These are phyloP conservation scores for Heliophila coronopifolia DNA, from an alignment of 441 rosid genomes.

Conservation along the genomic window DNA sequence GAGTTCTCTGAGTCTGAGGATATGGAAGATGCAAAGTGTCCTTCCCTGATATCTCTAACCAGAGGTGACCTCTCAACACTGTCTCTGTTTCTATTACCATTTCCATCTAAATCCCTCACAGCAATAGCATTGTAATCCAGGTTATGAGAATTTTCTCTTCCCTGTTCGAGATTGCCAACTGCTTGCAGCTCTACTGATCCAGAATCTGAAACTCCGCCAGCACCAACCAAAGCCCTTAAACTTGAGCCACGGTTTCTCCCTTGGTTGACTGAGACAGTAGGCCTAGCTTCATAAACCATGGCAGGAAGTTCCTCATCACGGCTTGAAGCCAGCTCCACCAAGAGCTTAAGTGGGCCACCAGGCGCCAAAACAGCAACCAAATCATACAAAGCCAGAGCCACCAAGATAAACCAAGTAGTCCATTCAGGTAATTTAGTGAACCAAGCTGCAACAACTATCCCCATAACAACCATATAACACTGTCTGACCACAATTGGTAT, in stretches of 20 bases:
- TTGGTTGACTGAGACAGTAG: slow-evolving; percentile 40
- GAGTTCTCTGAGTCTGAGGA: slow-evolving; percentile 53
- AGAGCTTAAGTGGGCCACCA: slow-evolving; percentile 88
- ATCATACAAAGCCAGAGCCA: slow-evolving; percentile 85
- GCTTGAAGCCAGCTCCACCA: slow-evolving; percentile 82
- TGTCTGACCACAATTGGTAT: slow-evolving; percentile 73
- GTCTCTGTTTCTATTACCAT: slow-evolving; percentile 34
- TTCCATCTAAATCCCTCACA: slow-evolving; percentile 28
- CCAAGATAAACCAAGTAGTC: slow-evolving; percentile 86
- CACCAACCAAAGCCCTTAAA: slow-evolving; percentile 52
- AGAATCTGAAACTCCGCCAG: slow-evolving; percentile 49
- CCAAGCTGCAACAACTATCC: slow-evolving; percentile 86
- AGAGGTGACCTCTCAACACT: slow-evolving; percentile 45
- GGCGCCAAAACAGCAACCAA: slow-evolving; percentile 89
- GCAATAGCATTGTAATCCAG: slow-evolving; percentile 28
- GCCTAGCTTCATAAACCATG: slow-evolving; percentile 88
- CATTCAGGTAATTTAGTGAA: slow-evolving; percentile 87
- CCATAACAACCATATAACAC: slow-evolving; percentile 79
- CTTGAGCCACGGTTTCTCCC: slow-evolving; percentile 37
- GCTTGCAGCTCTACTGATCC: slow-evolving; percentile 75
- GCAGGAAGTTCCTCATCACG: slow-evolving; percentile 95
- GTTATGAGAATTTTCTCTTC: slow-evolving; percentile 25
- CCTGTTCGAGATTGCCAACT: slow-evolving; percentile 31
- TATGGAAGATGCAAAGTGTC: slow-evolving; percentile 36
- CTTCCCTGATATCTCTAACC: slow-evolving; percentile 34